Percentiles rank a stretch among this genome's conserved stretches.
phyloP scores from a whole-genome alignment of 441 rosid genomes.

The Corymbia citriodora region DNA sequence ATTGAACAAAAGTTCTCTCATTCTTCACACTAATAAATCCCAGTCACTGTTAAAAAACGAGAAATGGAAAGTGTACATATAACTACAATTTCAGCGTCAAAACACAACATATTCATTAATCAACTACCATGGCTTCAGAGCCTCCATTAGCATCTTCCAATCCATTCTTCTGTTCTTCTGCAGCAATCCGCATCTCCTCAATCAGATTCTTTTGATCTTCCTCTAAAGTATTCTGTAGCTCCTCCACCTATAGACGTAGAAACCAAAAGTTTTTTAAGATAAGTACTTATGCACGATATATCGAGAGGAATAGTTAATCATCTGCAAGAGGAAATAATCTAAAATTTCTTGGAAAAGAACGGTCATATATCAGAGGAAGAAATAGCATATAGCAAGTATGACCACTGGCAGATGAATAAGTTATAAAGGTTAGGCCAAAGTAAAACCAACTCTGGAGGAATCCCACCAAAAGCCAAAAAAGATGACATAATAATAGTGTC shows the following conservation, averaged over 20 bases:
- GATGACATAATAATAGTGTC: not conserved
- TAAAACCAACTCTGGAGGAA: not conserved
- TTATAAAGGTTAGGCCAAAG: not conserved
- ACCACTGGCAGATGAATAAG: not conserved
- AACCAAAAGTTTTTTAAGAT: not conserved
- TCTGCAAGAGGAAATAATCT: not conserved
- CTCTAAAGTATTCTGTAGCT: slow-evolving; percentile 67
- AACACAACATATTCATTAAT: slow-evolving; percentile 25
- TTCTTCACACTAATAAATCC: not conserved
- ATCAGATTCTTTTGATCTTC: slow-evolving; percentile 57
- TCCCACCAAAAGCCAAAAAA: not conserved
- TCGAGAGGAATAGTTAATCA: not conserved
- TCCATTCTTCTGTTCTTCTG: slow-evolving; percentile 63
- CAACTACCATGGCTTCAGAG: slow-evolving; percentile 64
- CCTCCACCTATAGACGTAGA: slow-evolving; percentile 52
- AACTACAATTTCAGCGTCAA: slow-evolving; percentile 5
- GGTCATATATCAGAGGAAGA: not conserved
- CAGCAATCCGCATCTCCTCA: slow-evolving; percentile 44
- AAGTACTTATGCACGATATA: not conserved
- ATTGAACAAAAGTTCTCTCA: not conserved
- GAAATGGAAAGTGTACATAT: not conserved
- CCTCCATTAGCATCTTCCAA: slow-evolving; percentile 48
- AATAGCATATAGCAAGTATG: not conserved
- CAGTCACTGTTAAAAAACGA: not conserved
- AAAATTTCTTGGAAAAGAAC: not conserved